Evolutionary conservation across 1,284 basidiomycete species (phyloP).

Genomic region (Microbotryum violaceum): DNA sequence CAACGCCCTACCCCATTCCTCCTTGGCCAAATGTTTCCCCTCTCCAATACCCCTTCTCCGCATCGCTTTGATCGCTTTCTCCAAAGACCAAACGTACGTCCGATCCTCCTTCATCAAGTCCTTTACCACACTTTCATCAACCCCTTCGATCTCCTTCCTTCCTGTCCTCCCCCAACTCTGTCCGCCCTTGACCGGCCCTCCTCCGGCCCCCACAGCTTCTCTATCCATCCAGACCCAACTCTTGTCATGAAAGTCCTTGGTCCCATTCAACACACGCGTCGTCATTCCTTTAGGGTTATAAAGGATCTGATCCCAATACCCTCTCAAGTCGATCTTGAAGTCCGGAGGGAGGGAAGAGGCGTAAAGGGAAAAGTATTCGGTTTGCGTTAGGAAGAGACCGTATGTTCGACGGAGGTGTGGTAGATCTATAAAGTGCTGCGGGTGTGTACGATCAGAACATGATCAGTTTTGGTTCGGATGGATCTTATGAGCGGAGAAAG

Average conservation of each 20-base stretch:
- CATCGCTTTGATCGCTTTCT: constrained; percentile 40
- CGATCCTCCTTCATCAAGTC: background rate
- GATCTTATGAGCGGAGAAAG: background rate
- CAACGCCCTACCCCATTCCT: no score
- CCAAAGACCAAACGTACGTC: constrained; percentile 33
- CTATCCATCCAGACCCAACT: no score
- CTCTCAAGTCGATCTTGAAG: no score
- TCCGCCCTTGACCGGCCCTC: no score
- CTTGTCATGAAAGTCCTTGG: no score
- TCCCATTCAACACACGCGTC: background rate
- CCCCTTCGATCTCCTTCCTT: constrained; percentile 15
- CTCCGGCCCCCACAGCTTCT: no score
- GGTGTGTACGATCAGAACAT: background rate
- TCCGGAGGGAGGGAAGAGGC: background rate
- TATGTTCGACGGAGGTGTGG: constrained; percentile 42
- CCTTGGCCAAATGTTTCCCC: constrained; percentile 28
- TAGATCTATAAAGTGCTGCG: constrained; percentile 46
- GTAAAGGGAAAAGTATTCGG: constrained; percentile 17
- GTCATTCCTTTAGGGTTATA: background rate
- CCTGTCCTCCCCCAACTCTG: background rate
- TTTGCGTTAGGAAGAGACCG: constrained; percentile 15
- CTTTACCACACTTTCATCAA: constrained; percentile 37
- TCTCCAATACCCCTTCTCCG: constrained; percentile 43
- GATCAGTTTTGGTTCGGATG: constrained; percentile 7
- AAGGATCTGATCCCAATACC: no score